Evolutionary conservation across 805 yeast genomes (phyloP).

Genomic region (Ogataea nakhonphanomensis): DNA sequence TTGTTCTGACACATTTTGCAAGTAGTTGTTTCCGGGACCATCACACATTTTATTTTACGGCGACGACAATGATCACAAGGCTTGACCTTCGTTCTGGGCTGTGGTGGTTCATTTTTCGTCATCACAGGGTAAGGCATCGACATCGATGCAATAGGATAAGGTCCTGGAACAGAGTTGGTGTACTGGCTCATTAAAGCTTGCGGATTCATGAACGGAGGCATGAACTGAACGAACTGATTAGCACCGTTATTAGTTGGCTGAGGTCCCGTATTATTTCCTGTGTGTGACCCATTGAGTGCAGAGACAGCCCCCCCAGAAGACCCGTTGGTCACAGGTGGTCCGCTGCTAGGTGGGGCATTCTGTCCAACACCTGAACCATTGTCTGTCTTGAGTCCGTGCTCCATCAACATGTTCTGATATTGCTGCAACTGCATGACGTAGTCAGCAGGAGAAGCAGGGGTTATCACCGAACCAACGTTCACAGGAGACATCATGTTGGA

Average conservation of each 20-base stretch:
- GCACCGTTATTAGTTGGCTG: constrained; percentile 3
- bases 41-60: constrained; percentile 74
- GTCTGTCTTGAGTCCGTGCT: constrained; percentile 20
- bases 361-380: constrained; percentile 5
- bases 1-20: constrained; percentile 78
- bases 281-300: too few species aligned
- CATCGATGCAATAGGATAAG: constrained; percentile 5
- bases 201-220: constrained; percentile 15
- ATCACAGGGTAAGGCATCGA: constrained; percentile 11
- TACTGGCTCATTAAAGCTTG: constrained; percentile 14
- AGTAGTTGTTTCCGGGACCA: constrained; percentile 55
- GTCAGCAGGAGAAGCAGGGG: constrained; percentile 30
- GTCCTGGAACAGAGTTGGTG: constrained; percentile 8
- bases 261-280: not conserved
- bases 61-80: constrained; percentile 88
- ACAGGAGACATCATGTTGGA: constrained; percentile 27
- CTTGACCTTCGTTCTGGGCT: constrained; percentile 42
- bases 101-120: constrained; percentile 30
- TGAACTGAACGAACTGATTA: constrained; percentile 10
- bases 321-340: too few species aligned
- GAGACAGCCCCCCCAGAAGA: too few species aligned
- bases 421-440: constrained; percentile 33
- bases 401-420: constrained; percentile 31
- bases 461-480: constrained; percentile 18
- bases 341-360: too few species aligned